A percentile compares a stretch with the other conserved stretches of the same genome.
phyloP scores from a whole-genome alignment of 148 eudicot species.

The Cornus florida region DNA sequence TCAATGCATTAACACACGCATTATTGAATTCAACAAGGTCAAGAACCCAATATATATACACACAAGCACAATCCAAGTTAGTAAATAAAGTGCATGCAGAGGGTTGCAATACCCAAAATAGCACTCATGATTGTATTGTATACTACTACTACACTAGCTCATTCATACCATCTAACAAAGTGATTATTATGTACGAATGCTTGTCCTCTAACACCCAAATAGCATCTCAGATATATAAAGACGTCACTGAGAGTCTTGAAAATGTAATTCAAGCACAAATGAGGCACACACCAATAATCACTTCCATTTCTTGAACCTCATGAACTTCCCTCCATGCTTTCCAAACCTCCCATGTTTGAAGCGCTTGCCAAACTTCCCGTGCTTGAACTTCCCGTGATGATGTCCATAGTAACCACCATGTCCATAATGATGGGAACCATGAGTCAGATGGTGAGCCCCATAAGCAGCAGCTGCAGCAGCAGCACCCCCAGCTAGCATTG shows the following conservation, averaged over 20 bases:
- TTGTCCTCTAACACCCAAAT: no score
- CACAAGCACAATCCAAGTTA: no score
- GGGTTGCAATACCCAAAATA: no score
- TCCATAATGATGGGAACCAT: slow-evolving; percentile 34
- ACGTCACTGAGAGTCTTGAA: neutral
- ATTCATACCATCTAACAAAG: no score
- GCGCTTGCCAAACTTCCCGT: slow-evolving; percentile 19
- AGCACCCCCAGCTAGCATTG: slow-evolving; percentile 60
- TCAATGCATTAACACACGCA: no score
- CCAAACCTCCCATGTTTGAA: slow-evolving; percentile 30
- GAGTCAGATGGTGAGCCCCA: slow-evolving; percentile 50
- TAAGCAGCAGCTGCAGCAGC: slow-evolving; percentile 58
- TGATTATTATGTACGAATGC: no score
- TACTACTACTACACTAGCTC: no score
- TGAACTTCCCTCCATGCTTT: slow-evolving; percentile 21
- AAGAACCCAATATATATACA: no score
- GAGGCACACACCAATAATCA: neutral
- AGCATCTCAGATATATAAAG: neutral
- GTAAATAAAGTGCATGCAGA: no score
- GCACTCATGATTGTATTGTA: no score
- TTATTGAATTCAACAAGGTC: no score
- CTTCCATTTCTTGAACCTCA: slow-evolving; percentile 30
- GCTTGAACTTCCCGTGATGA: slow-evolving; percentile 37
- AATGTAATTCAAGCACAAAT: neutral
- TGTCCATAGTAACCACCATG: slow-evolving; percentile 27